A percentile compares a stretch with the other conserved stretches of the same genome.
phyloP scores from a whole-genome alignment of 2,329 filamentous ascomycete species.

The Verticillium klebahnii region DNA sequence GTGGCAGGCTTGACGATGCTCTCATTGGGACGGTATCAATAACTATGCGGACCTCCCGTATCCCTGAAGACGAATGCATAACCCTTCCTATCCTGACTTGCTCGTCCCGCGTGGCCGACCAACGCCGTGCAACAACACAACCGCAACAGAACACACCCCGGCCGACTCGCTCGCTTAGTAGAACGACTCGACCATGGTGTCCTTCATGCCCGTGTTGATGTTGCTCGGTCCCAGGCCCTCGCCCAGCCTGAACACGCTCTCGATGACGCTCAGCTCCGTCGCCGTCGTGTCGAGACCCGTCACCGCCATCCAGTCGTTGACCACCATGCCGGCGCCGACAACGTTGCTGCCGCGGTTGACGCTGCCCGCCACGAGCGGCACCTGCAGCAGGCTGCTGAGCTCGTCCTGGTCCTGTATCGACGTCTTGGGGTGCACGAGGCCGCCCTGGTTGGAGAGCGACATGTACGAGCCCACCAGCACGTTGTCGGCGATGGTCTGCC shows the following conservation, averaged over 20 bases:
- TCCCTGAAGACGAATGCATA: neutral
- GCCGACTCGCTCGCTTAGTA: constrained; percentile 55
- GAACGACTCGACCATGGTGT: constrained; percentile 98
- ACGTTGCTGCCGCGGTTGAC: constrained; percentile 92
- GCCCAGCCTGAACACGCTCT: constrained; percentile 91
- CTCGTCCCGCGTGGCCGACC: neutral
- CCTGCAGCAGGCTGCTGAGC: constrained; percentile 86
- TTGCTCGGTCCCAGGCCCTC: constrained; percentile 76
- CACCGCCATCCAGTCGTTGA: constrained; percentile 93
- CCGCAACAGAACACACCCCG: neutral
- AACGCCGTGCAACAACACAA: neutral
- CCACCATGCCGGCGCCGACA: constrained; percentile 94
- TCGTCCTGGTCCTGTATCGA: constrained; percentile 98
- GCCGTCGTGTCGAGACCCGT: constrained; percentile 90
- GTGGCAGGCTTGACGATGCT: neutral
- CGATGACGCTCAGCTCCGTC: constrained; percentile 92
- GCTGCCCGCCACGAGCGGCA: constrained; percentile 88
- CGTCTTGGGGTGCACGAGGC: constrained; percentile 96
- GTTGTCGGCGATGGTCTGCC: constrained; percentile 95
- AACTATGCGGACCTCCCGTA: neutral
- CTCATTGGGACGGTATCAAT: neutral
- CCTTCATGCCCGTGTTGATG: constrained; percentile 84
- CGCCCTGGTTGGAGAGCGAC: constrained; percentile 91
- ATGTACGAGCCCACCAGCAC: constrained; percentile 96
- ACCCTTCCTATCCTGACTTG: neutral